Conservation (phyloP, 2,329 filamentous ascomycete species). For the Penicillium sp. region DNA sequence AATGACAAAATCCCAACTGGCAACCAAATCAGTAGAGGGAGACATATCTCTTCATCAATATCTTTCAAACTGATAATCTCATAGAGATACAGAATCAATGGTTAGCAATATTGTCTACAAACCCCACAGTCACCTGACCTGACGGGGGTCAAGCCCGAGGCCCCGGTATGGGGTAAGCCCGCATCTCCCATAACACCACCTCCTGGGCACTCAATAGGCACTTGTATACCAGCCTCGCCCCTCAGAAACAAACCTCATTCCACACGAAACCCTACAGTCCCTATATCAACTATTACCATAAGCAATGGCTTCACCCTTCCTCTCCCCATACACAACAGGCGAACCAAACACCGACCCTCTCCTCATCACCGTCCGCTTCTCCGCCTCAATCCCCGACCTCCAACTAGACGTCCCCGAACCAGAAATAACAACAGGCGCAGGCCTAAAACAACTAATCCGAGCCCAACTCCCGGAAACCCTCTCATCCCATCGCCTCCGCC, state of each 20-base stretch:
- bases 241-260: not conserved
- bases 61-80: not conserved
- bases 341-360: constrained; percentile 42
- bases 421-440: constrained; percentile 65
- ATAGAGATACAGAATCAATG: not conserved
- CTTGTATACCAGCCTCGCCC: not conserved
- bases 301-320: constrained; percentile 20
- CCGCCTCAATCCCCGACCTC: constrained; percentile 76
- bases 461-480: constrained; percentile 60
- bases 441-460: constrained; percentile 79
- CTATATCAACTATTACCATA: not conserved
- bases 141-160: not conserved
- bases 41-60: not conserved
- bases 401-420: constrained; percentile 70
- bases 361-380: constrained; percentile 85
- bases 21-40: not conserved
- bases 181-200: constrained; percentile 1
- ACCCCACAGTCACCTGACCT: constrained; percentile 7
- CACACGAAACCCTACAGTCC: not conserved
- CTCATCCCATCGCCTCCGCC: constrained; percentile 68
- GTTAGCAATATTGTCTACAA: not conserved
- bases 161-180: constrained; percentile 6
- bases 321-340: constrained; percentile 11
- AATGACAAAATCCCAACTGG: not conserved
- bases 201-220: not conserved